Evolutionary conservation across 2,329 filamentous ascomycete species (phyloP), one percentile per base, ranked within the genome.

Genomic region (Aaosphaeria pasadenensis): DNA sequence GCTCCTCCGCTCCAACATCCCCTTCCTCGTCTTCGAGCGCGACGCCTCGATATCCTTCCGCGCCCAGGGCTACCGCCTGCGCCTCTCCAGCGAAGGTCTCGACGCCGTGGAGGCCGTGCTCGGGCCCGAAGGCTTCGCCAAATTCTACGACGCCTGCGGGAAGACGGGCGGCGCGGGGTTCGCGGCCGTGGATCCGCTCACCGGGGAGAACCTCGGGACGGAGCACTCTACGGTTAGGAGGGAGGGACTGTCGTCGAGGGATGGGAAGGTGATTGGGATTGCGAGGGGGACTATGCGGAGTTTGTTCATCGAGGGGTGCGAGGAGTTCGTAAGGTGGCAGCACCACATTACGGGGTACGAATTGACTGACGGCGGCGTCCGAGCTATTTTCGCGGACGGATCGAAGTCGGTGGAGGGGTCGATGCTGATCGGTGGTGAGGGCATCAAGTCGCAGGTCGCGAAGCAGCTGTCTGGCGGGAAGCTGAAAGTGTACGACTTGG

Each of bases 401-500:
- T 75, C 74, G 9, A 80, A 75, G 57, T 84, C 80, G 0, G 71
- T 75, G 5, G 81, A 84, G 58, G 83, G 83, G 1, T 74, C 75
- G 0, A 71, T 86, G 74, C 69, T 86, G 7, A 61, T 86, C 7
- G 83, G 76, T 3, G 84, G 82, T 4, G 84, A 87, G 42, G 84
- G 84, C 7, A 78, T 86, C 38, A 79, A 81, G 57, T 85, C 82
- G 6, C 73, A 74, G 44, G 74, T 86, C 9, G 81, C 82, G 0
- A 78, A 75, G 55, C 83, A 87, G 65, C 68, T 86, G 4, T 83
- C 80, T 0, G 70, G 71, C 4, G 82, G 81, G 2, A 76, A 69
- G 43, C 62, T 86, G 41, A 85, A 84, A 62, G 77, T 83, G 4
- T 86, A 79, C 58, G 84, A 87, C 55, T 81, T 82, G 0, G 83